Percentiles rank a stretch among this genome's conserved stretches.
phyloP scores from a whole-genome alignment of 1,139 yeast species.

The Taphrina populina region DNA sequence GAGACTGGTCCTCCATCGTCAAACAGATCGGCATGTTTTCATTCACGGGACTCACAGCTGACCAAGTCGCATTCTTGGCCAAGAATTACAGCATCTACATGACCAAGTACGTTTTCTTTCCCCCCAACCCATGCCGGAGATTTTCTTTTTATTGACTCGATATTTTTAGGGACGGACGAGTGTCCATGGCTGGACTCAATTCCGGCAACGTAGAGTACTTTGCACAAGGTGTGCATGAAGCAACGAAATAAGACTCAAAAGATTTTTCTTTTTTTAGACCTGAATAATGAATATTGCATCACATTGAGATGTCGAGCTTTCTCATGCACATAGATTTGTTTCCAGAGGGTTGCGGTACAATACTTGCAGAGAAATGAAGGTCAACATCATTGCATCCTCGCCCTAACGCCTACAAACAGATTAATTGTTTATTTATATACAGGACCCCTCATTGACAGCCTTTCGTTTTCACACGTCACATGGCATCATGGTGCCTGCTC shows the following conservation, averaged over 20 bases:
- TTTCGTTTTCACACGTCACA: not conserved
- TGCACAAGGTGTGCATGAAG: slow-evolving; percentile 80
- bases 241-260: slow-evolving; percentile 43
- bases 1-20: slow-evolving; percentile 90
- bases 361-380: no score
- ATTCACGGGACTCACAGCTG: slow-evolving; percentile 78
- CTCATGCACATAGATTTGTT: no score
- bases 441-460: no score
- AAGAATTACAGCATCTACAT: slow-evolving; percentile 73
- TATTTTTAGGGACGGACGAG: slow-evolving; percentile 69
- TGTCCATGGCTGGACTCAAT: slow-evolving; percentile 91
- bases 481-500: not conserved
- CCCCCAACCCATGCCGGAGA: slow-evolving; percentile 49
- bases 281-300: no score
- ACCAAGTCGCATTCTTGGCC: slow-evolving; percentile 78
- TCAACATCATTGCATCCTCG: no score
- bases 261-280: no score
- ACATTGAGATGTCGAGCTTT: no score
- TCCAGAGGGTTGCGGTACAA: no score
- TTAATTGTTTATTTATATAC: no score
- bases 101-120: slow-evolving; percentile 32
- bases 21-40: slow-evolving; percentile 96
- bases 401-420: no score
- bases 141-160: no score
- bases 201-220: slow-evolving; percentile 73